These are phyloP conservation scores for Lepiota subincarnata DNA, from an alignment of 768 basidiomycete genomes.

Conservation along the genomic window DNA sequence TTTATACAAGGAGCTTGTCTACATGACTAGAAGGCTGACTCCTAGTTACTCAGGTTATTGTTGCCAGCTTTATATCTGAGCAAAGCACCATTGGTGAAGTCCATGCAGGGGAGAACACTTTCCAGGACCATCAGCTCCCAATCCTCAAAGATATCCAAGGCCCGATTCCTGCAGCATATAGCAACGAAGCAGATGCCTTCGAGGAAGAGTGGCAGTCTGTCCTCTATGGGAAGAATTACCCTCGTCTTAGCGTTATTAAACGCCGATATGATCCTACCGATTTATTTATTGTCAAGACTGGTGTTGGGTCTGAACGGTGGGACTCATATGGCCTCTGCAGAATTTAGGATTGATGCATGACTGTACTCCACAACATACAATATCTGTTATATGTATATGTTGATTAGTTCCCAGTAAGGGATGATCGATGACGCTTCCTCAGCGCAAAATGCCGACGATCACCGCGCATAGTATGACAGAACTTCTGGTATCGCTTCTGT, in stretches of 20 bases:
- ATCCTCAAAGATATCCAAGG: conserved; percentile 24
- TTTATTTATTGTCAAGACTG: conserved; percentile 27
- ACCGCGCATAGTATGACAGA: too few relatives aligned
- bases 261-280: conserved; percentile 25
- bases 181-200: conserved; percentile 29
- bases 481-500: too few relatives aligned
- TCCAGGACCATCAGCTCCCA: conserved; percentile 20
- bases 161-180: conserved; percentile 26
- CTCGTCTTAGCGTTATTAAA: conserved; percentile 16
- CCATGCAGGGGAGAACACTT: conserved; percentile 14
- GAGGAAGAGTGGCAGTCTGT: conserved; percentile 28
- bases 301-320: conserved; percentile 30
- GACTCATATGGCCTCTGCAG: conserved; percentile 24
- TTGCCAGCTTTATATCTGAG: background rate
- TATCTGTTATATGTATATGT: too few relatives aligned
- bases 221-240: conserved; percentile 31
- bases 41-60: background rate
- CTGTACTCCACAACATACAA: too few relatives aligned
- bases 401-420: too few relatives aligned
- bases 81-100: conserved; percentile 12
- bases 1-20: background rate
- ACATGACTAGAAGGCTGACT: too few relatives aligned
- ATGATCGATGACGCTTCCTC: too few relatives aligned
- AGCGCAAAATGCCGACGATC: too few relatives aligned
- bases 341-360: background rate